A percentile compares a stretch with the other conserved stretches of the same genome.
Conservation (phyloP, 768 basidiomycete species). For the Galerina sulciceps region DNA sequence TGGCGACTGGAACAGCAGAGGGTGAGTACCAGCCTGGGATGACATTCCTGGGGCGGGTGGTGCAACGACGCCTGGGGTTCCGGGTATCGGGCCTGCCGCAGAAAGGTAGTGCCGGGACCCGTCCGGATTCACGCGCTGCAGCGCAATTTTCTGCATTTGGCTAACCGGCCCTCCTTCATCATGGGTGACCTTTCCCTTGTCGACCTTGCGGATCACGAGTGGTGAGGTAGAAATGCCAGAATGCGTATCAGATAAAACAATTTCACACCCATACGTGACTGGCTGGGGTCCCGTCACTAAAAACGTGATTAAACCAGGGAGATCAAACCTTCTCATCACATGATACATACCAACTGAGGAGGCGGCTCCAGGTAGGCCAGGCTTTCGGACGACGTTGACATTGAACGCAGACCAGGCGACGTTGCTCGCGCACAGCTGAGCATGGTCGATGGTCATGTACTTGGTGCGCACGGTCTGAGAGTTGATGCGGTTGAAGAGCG, state of each 20-base stretch:
- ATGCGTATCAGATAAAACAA: slow-evolving; percentile 82
- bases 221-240: slow-evolving; percentile 88
- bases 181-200: slow-evolving; percentile 84
- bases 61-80: slow-evolving; percentile 68
- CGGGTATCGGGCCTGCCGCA: slow-evolving; percentile 84
- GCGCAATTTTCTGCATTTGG: slow-evolving; percentile 95
- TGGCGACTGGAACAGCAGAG: slow-evolving; percentile 78
- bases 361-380: slow-evolving; percentile 55
- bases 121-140: slow-evolving; percentile 82
- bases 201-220: slow-evolving; percentile 89
- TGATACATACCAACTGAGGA: slow-evolving; percentile 63
- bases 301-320: slow-evolving; percentile 21
- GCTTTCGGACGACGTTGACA: slow-evolving; percentile 84
- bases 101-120: slow-evolving; percentile 88
- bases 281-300: slow-evolving; percentile 71
- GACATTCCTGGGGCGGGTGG: slow-evolving; percentile 78
- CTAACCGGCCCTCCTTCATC: slow-evolving; percentile 93
- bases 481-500: slow-evolving; percentile 95
- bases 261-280: slow-evolving; percentile 90
- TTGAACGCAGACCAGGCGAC: slow-evolving; percentile 94
- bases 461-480: slow-evolving; percentile 96
- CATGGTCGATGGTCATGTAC: slow-evolving; percentile 93
- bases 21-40: slow-evolving; percentile 79
- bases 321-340: slow-evolving; percentile 45
- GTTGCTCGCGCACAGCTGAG: slow-evolving; percentile 86